Base-by-base conservation (phyloP, 2,329 filamentous ascomycete genomes). In the Clonostachys rosea region DNA sequence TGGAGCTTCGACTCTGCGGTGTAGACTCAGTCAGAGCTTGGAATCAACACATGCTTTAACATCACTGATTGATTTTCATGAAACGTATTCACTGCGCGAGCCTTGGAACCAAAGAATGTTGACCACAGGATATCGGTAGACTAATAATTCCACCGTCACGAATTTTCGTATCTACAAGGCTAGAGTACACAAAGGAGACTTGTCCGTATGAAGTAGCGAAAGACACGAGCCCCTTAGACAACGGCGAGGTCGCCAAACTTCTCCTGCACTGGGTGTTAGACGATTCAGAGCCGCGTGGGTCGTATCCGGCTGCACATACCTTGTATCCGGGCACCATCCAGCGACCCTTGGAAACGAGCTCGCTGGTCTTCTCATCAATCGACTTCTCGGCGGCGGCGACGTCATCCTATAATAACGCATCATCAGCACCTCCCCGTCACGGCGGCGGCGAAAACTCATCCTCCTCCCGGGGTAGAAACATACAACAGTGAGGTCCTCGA, bases 311-410 rank as follows among this genome's bases (percentile, higher is more conserved):
- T 12, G 16, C 50, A 66, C 86, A 62, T 77, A 92, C 92, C 90
- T 96, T 96, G 88, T 99, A 99, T 68, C 94, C 94, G 55, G 94
- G 91, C 66, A 96, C 91, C 77, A 86, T 83, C 94, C 94, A 99
- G 84, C 91, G 89, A 71, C 92, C 92, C 86, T 95, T 96, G 72
- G 89, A 89, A 56, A 99, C 91, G 68, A 99, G 84, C 76, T 94
- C 85, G 63, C 85, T 76, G 61, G 92, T 96, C 82, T 95, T 95
- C 83, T 96, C 85, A 76, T 97, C 92, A 71, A 99, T 96, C 59
- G 95, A 92, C 62, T 94, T 91, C 71, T 91, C 89, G 61, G 92
- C 94, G 59, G 89, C 84, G 53, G 89, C 89, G 70, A 99, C 88
- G 66, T 99, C 94, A 70, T 97, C 94, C 90, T 95, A 63, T 54